Evolutionary conservation across 768 basidiomycete species (phyloP).

Genomic region (Termitomyces sp.): DNA sequence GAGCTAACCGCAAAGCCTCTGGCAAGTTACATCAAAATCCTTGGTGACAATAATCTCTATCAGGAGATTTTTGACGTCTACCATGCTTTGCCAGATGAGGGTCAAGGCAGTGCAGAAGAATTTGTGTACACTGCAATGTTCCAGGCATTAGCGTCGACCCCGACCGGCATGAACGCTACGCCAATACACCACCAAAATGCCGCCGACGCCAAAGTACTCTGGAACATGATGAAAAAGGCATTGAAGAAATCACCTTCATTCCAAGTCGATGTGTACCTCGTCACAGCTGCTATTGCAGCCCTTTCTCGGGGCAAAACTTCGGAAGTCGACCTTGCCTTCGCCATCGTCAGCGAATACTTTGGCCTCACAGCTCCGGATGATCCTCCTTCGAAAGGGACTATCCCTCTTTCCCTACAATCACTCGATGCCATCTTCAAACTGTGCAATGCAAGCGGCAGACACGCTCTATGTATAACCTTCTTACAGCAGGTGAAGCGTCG

Average conservation of each 20-base stretch:
- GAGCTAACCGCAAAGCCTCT: constrained; percentile 51
- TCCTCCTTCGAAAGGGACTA: constrained; percentile 28
- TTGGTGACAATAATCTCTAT: constrained; percentile 55
- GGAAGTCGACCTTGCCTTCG: constrained; percentile 66
- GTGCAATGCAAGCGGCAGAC: constrained; percentile 47
- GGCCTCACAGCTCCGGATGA: constrained; percentile 53
- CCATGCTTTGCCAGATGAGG: constrained; percentile 60
- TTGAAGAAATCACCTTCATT: constrained; percentile 42
- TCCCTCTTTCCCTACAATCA: constrained; percentile 42
- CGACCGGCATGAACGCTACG: constrained; percentile 17
- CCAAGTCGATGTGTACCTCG: constrained; percentile 48
- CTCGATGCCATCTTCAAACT: constrained; percentile 52
- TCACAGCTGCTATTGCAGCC: constrained; percentile 49
- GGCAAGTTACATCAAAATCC: constrained; percentile 61
- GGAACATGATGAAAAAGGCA: constrained; percentile 60
- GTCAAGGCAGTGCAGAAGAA: constrained; percentile 56
- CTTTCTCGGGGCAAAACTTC: constrained; percentile 50
- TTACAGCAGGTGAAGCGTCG: constrained; percentile 54
- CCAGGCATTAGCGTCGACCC: constrained; percentile 36
- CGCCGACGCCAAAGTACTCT: constrained; percentile 67
- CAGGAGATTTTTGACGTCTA: constrained; percentile 77
- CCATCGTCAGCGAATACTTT: constrained; percentile 57
- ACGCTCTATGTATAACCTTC: constrained; percentile 50
- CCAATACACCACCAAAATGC: constrained; percentile 38
- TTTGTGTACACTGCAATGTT: constrained; percentile 68